Conservation (phyloP, 2,329 filamentous ascomycete genomes). For the Talaromyces sp. region DNA sequence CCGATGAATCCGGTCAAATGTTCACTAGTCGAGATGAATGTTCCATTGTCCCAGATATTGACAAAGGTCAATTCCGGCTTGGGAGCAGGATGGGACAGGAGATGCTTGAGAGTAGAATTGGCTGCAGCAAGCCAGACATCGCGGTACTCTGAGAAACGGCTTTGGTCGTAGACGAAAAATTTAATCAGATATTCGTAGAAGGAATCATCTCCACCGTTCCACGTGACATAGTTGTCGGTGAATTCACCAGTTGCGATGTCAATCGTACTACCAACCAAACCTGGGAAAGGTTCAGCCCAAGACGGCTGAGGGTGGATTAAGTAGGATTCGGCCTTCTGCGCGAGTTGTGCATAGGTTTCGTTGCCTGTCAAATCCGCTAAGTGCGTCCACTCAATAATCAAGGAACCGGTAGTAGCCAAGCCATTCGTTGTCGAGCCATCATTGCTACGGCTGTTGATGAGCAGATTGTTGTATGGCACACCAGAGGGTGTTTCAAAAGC, state of each 20-base stretch:
- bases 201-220: constrained; percentile 73
- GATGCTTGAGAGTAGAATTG: constrained; percentile 69
- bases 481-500: constrained; percentile 75
- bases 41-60: constrained; percentile 36
- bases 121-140: constrained; percentile 73
- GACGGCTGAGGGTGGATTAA: constrained; percentile 65
- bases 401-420: constrained; percentile 71
- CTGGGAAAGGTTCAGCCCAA: constrained; percentile 68
- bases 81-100: constrained; percentile 64
- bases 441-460: constrained; percentile 54
- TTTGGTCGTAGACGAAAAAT: constrained; percentile 77
- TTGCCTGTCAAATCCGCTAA: constrained; percentile 73
- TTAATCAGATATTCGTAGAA: constrained; percentile 92
- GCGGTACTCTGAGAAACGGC: constrained; percentile 61
- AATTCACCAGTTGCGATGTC: constrained; percentile 65
- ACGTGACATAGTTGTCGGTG: constrained; percentile 65
- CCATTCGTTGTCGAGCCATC: constrained; percentile 60
- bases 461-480: constrained; percentile 67
- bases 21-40: constrained; percentile 38
- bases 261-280: constrained; percentile 68
- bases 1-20: constrained; percentile 76
- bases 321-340: constrained; percentile 65
- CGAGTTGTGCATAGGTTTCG: constrained; percentile 61
- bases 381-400: constrained; percentile 81
- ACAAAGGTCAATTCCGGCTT: constrained; percentile 69